phyloP scores from a whole-genome alignment of 345 rosid species.

The Eucalyptus decipiens region DNA sequence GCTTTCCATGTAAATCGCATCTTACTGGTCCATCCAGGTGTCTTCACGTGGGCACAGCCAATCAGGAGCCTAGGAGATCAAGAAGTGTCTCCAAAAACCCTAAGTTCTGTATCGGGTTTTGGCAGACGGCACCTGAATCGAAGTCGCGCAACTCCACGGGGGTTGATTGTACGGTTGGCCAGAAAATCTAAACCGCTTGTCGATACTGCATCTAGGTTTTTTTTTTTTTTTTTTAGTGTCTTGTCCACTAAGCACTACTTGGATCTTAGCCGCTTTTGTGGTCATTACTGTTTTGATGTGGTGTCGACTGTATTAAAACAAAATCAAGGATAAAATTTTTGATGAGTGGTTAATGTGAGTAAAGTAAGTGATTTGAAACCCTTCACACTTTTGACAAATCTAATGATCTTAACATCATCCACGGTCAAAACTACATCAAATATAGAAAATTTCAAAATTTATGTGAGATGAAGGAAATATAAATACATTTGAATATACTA shows the following conservation, averaged over 20 bases:
- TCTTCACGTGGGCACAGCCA: neutral
- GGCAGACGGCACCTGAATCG: neutral
- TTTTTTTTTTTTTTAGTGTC: no score
- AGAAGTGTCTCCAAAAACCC: neutral
- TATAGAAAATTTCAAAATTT: neutral
- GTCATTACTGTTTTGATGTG: neutral
- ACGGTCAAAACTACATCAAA: rapidly evolving
- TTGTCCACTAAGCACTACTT: neutral
- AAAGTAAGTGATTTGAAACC: neutral
- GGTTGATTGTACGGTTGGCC: neutral
- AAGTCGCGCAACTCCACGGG: neutral
- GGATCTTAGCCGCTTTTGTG: neutral
- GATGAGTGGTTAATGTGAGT: neutral
- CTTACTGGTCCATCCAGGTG: neutral
- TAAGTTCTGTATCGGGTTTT: neutral
- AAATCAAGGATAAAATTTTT: neutral
- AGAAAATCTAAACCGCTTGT: neutral
- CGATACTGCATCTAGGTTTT: neutral
- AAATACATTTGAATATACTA: neutral
- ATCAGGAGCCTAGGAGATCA: neutral
- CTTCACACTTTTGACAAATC: neutral
- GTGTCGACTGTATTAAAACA: neutral
- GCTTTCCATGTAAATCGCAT: neutral
- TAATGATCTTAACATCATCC: rapidly evolving
- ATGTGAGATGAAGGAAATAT: rapidly evolving